phyloP scores from a whole-genome alignment of 176 grass and related monocot species.

The Secale cereale region DNA sequence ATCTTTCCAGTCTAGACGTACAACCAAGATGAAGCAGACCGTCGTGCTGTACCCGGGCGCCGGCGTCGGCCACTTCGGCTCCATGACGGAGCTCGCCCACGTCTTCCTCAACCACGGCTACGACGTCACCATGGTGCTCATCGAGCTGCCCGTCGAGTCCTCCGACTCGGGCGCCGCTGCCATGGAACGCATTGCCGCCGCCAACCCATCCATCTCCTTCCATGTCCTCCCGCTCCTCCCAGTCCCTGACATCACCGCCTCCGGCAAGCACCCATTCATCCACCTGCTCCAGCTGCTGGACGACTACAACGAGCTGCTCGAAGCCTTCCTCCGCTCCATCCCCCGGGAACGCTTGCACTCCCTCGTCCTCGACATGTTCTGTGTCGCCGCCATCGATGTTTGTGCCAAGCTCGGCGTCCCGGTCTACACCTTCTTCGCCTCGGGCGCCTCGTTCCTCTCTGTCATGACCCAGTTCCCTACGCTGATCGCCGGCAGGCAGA shows the following conservation, averaged over 20 bases:
- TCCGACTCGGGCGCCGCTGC: not conserved
- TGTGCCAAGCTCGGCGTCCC: slow-evolving; percentile 1
- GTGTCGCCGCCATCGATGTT: not conserved
- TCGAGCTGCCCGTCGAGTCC: slow-evolving; percentile 8
- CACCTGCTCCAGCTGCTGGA: not conserved
- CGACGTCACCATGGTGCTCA: slow-evolving; percentile 15
- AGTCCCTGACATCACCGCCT: not conserved
- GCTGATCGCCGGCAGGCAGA: not conserved
- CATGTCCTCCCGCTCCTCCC: slow-evolving; percentile 5
- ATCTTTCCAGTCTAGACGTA: not conserved
- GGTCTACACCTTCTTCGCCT: slow-evolving; percentile 20
- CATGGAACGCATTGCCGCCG: not conserved
- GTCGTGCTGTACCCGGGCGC: slow-evolving; percentile 18
- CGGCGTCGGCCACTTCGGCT: slow-evolving; percentile 5
- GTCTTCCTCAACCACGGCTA: slow-evolving; percentile 6
- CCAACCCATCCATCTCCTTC: slow-evolving; percentile 23
- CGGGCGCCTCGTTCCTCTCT: not conserved
- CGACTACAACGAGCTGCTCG: slow-evolving; percentile 16
- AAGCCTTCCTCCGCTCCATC: slow-evolving; percentile 16
- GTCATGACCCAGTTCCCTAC: not conserved
- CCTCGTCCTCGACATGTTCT: slow-evolving; percentile 19
- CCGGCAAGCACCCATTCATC: not conserved
- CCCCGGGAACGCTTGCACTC: slow-evolving; percentile 2
- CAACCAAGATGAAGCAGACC: slow-evolving; percentile 9
- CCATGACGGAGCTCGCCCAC: slow-evolving; percentile 19